Conservation (phyloP, 2,329 filamentous ascomycete species). For the Cladorrhinum sp. region DNA sequence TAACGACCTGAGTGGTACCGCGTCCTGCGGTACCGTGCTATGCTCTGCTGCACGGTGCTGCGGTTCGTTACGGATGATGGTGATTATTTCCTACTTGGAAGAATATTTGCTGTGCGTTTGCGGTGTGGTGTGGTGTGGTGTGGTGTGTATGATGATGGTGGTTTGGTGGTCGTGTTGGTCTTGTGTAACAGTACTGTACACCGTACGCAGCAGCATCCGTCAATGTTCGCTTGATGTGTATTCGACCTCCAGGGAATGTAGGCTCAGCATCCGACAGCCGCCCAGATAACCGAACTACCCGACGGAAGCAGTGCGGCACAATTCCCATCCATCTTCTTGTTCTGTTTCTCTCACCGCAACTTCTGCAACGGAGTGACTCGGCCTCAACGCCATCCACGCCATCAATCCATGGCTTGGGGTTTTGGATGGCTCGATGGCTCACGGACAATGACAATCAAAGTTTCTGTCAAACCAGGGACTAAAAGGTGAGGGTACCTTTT, state of each 20-base stretch:
- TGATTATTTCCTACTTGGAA: background rate
- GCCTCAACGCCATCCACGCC: conserved; percentile 15
- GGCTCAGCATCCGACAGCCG: conserved; percentile 21
- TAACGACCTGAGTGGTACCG: background rate
- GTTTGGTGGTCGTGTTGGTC: background rate
- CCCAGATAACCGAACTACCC: conserved; percentile 20
- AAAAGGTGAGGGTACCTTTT: background rate
- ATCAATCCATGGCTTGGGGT: conserved; percentile 9
- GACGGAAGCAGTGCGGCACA: conserved; percentile 11
- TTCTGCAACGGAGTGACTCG: conserved; percentile 14
- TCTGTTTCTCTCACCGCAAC: conserved; percentile 23
- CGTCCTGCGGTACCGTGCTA: background rate
- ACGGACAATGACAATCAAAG: background rate
- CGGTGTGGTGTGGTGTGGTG: background rate
- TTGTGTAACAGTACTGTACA: background rate
- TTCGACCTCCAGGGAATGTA: conserved; percentile 18
- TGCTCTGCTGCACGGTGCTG: background rate
- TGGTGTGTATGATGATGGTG: background rate
- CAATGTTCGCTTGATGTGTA: background rate
- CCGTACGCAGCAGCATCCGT: background rate
- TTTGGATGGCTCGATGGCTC: conserved; percentile 11
- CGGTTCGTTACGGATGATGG: background rate
- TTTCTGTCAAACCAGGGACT: background rate
- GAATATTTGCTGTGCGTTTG: background rate
- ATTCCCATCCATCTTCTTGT: background rate